Evolutionary conservation across 495 filamentous ascomycete genomes (phyloP), one percentile per base, ranked within the genome.

Genomic region (Eremomyces bilateralis): DNA sequence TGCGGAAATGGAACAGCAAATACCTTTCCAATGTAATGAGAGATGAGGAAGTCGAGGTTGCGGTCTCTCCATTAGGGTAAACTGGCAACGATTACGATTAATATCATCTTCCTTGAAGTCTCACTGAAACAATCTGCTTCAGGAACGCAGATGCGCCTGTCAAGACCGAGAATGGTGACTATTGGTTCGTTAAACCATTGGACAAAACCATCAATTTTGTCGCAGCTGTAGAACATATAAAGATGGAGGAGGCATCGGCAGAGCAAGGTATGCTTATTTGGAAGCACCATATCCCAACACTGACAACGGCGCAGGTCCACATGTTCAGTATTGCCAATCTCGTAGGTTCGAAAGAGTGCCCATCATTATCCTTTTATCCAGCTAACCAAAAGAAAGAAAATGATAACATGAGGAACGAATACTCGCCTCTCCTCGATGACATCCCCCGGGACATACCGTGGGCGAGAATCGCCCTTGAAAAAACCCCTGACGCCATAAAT

Each of bases 341-440:
- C 12, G 17, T 39, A 13, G 32, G 6, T 21, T 11, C 13, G 12
- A 35, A 36, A 27, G 24, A 27, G 24, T 27, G 24, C 24, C 10
- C 8, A 33, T 6, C 30, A 28, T n/a, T 10, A 28, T 28, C 24
- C 24, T 10, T 10, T 10, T 28, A 28, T 28, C n/a, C 10, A 28
- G 24, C 24, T 28, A n/a, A n/a, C n/a, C n/a, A n/a, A n/a, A n/a
- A n/a, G n/a, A 8, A 15, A 3, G 4, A 84, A 57, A 80, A 84
- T 45, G 70, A 81, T 47, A 84, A 83, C 46, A 60, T 84, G 13
- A 65, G 68, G 2, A 49, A 62, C 39, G 78, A 84, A 48, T 84
- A 80, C 51, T 19, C 42, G 1, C 21, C 52, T 1, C 64, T 84
- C 4, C 65, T 63, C 45, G 31, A 54, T 1, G 57, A 71, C 42